Conservation (phyloP, 208 protist genomes). For the Leishmania lainsoni region DNA sequence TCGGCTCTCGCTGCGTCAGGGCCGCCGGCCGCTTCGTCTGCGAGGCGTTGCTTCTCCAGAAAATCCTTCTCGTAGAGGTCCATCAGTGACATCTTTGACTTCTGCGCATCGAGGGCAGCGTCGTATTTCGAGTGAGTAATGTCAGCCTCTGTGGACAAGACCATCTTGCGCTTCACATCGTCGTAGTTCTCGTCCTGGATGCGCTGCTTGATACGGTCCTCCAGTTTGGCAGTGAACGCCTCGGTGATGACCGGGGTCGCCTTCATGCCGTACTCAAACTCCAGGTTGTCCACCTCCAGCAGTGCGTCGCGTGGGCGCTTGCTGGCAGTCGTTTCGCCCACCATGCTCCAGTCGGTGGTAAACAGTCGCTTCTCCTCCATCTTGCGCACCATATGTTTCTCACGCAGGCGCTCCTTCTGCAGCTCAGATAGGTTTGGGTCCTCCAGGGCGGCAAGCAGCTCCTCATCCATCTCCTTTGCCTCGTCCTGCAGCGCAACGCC, state of each 20-base stretch:
- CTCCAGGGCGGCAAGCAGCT: conserved; percentile 58
- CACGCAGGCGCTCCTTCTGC: conserved; percentile 71
- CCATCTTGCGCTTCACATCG: conserved; percentile 67
- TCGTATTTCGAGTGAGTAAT: conserved; percentile 62
- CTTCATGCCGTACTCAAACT: conserved; percentile 92
- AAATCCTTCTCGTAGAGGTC: conserved; percentile 94
- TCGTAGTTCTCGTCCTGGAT: conserved; percentile 81
- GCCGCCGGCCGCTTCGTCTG: conserved; percentile 56
- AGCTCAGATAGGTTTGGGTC: conserved; percentile 72
- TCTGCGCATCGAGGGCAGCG: conserved; percentile 72
- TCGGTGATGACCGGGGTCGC: conserved; percentile 86
- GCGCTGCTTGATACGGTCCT: conserved; percentile 89
- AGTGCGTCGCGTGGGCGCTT: conserved; percentile 85
- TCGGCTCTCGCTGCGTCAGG: conserved; percentile 52
- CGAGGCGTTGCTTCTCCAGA: conserved; percentile 69
- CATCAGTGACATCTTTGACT: conserved; percentile 91
- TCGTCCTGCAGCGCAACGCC: neutral
- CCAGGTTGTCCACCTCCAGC: conserved; percentile 77
- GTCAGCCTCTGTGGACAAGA: conserved; percentile 63
- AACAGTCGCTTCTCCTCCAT: conserved; percentile 85
- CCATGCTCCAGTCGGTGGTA: conserved; percentile 83
- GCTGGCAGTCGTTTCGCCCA: conserved; percentile 72
- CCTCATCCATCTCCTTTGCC: conserved; percentile 57
- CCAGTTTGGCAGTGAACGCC: conserved; percentile 78
- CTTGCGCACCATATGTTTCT: conserved; percentile 60